A percentile compares a stretch with the other conserved stretches of the same genome.
Evolutionary conservation across 768 basidiomycete genomes (phyloP).

Genomic region (Mycena chlorophos): DNA sequence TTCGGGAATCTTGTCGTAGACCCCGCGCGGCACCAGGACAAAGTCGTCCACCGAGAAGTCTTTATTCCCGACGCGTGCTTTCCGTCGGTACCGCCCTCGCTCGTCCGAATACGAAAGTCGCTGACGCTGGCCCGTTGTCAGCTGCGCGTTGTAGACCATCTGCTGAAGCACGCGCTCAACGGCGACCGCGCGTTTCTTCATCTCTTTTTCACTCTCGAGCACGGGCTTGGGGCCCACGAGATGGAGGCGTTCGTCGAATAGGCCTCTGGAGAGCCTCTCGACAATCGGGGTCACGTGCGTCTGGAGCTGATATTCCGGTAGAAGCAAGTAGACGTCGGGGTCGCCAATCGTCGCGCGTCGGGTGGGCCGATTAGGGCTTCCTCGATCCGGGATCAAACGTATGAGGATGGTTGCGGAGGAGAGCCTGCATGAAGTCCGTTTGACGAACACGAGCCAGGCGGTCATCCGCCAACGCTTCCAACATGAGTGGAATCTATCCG

Average conservation of each 20-base stretch:
- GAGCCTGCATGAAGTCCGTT: constrained; percentile 8
- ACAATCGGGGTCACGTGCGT: constrained; percentile 69
- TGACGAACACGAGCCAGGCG: not conserved
- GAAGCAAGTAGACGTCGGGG: constrained; percentile 58
- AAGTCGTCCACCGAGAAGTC: constrained; percentile 48
- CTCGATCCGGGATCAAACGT: not conserved
- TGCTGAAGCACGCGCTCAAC: no score
- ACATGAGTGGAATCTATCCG: constrained; percentile 10
- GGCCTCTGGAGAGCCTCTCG: constrained; percentile 46
- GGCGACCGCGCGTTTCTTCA: no score
- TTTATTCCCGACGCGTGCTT: not conserved
- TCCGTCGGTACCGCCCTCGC: no score
- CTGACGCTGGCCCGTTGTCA: no score
- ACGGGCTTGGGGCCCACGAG: constrained; percentile 52
- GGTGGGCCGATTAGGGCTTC: constrained; percentile 8
- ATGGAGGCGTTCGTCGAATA: constrained; percentile 54
- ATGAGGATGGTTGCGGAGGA: constrained; percentile 3
- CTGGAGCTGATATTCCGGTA: constrained; percentile 49
- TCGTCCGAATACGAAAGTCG: no score
- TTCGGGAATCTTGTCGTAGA: constrained; percentile 28
- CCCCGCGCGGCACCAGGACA: constrained; percentile 49
- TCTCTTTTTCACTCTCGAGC: no score
- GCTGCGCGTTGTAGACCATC: no score
- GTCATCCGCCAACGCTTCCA: constrained; percentile 6
- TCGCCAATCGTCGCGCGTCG: constrained; percentile 38